Evolutionary conservation across 2,329 filamentous ascomycete species (phyloP).

Genomic region (Falciphora oryzae): DNA sequence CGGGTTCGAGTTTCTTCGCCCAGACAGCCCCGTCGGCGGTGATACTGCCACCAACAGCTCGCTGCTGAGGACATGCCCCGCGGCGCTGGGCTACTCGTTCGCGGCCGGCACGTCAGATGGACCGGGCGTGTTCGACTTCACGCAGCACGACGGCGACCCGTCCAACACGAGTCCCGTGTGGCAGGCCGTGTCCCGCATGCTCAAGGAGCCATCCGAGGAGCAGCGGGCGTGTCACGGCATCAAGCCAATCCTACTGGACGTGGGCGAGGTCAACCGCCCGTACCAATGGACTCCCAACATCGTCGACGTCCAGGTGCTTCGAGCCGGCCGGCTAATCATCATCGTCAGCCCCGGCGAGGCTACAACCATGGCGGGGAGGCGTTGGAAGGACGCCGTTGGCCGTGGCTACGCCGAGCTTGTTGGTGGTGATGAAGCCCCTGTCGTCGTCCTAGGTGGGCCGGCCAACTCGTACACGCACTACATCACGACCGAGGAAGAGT

Average conservation of each 20-base stretch:
- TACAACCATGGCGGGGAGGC: slow-evolving; percentile 84
- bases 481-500: slow-evolving; percentile 35
- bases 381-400: slow-evolving; percentile 71
- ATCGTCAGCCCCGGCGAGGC: slow-evolving; percentile 83
- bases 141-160: slow-evolving; percentile 74
- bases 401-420: slow-evolving; percentile 42
- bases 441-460: slow-evolving; percentile 78
- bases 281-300: slow-evolving; percentile 90
- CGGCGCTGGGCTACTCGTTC: slow-evolving; percentile 83
- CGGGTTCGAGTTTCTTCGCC: slow-evolving; percentile 55
- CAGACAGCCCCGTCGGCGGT: background rate
- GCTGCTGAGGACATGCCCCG: slow-evolving; percentile 69
- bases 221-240: slow-evolving; percentile 72
- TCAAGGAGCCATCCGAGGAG: slow-evolving; percentile 63
- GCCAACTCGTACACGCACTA: slow-evolving; percentile 74
- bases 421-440: slow-evolving; percentile 30
- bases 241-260: slow-evolving; percentile 83
- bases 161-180: slow-evolving; percentile 65
- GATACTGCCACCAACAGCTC: slow-evolving; percentile 51
- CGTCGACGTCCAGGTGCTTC: slow-evolving; percentile 79
- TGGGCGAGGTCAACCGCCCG: slow-evolving; percentile 70
- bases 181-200: slow-evolving; percentile 64
- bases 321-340: slow-evolving; percentile 78
- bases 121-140: slow-evolving; percentile 85
- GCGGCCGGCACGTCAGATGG: slow-evolving; percentile 87